A percentile compares a stretch with the other conserved stretches of the same genome.
Evolutionary conservation across 345 rosid species (phyloP).

Genomic region (Eutrema yunnanense): DNA sequence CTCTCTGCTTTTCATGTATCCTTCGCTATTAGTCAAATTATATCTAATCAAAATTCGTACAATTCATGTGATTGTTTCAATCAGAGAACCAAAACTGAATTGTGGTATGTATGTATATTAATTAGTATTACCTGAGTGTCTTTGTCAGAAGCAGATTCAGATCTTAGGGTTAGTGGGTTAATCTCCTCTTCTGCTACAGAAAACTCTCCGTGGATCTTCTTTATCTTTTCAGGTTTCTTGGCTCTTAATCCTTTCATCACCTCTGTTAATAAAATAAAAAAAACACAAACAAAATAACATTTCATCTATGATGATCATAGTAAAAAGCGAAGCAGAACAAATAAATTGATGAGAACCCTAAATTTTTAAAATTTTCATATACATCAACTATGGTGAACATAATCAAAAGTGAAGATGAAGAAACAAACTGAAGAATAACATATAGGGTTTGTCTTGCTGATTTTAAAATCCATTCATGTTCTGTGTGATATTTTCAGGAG

Average conservation of each 20-base stretch:
- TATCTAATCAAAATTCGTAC: too few species aligned
- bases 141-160: slow-evolving; percentile 29
- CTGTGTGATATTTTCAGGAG: not conserved
- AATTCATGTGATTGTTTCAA: too few species aligned
- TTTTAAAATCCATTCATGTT: not conserved
- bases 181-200: slow-evolving; percentile 27
- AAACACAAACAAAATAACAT: not conserved
- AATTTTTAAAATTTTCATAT: too few species aligned
- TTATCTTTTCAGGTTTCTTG: slow-evolving; percentile 27
- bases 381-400: not conserved
- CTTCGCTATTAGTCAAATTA: too few species aligned
- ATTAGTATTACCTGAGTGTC: too few species aligned
- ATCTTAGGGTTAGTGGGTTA: slow-evolving; percentile 27
- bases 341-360: not conserved
- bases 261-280: not conserved
- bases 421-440: not conserved
- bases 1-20: too few species aligned
- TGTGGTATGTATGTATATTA: too few species aligned
- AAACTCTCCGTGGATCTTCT: slow-evolving; percentile 27
- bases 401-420: not conserved
- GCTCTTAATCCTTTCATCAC: slow-evolving; percentile 34
- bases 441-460: not conserved
- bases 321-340: not conserved
- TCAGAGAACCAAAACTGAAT: too few species aligned
- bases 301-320: not conserved